phyloP scores from a whole-genome alignment of 495 filamentous ascomycete species.

The Tirmania nivea region DNA sequence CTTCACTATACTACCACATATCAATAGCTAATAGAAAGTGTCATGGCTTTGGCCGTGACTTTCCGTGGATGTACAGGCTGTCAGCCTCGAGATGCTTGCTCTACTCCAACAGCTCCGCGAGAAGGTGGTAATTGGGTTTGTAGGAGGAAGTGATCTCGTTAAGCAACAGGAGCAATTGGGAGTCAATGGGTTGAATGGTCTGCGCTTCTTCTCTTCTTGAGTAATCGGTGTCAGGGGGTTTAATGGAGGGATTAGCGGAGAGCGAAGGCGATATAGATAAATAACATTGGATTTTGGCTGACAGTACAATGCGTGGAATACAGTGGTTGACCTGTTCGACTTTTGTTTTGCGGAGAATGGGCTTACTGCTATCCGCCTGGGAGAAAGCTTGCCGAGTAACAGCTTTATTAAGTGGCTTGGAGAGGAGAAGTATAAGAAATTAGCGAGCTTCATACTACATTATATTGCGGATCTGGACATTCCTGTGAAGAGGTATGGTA shows the following conservation, averaged over 20 bases:
- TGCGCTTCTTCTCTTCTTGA: background rate
- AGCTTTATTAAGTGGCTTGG: conserved; percentile 86
- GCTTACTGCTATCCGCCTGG: conserved; percentile 68
- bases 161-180: conserved; percentile 97
- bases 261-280: background rate
- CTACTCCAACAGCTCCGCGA: conserved; percentile 61
- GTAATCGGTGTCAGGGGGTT: background rate
- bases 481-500: conserved; percentile 44
- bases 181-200: conserved; percentile 8
- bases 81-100: conserved; percentile 57
- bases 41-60: background rate
- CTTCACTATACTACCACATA: background rate
- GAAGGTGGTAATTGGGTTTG: conserved; percentile 79
- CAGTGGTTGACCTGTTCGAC: conserved; percentile 48
- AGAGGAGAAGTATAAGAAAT: conserved; percentile 73
- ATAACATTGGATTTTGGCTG: background rate
- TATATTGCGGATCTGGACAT: conserved; percentile 75
- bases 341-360: conserved; percentile 95
- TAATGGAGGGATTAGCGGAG: background rate
- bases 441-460: conserved; percentile 67
- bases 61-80: conserved; percentile 25
- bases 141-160: conserved; percentile 62
- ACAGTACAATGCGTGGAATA: background rate
- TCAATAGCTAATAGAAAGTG: background rate
- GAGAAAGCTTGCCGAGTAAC: conserved; percentile 43